Evolutionary conservation across 805 yeast species (phyloP), one percentile per base, ranked within the genome.

Genomic region (Yamadazyma laniorum): DNA sequence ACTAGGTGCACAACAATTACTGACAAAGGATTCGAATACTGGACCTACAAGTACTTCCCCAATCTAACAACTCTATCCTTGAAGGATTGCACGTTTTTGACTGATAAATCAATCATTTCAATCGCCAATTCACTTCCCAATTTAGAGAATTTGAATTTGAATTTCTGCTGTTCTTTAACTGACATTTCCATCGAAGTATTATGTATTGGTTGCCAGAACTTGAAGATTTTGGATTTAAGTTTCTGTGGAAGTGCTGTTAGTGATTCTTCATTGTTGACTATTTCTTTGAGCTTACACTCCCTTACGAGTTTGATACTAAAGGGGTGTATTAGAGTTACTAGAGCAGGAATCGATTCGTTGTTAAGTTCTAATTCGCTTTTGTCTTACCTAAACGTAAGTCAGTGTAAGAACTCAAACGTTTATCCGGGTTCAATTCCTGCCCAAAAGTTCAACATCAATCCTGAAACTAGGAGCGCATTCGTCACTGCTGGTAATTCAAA

Each of bases 181-280:
- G 90, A 85, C 52, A 70, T 76, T 26, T 72, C 90, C 2, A 65
- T 85, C 18, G 87, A 84, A 46, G 77, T 81, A 2, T 56, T 85
- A 15, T 72, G 84, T 44, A 60, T 80, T 13, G 84, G 85, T n/a
- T 82, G 88, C 51, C 80, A 76, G 34, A 56, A 66, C 5, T 56
- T 85, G 42, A 56, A 65, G 29, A 56, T 60, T 15, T 59, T 85
- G 43, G 81, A 82, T 48, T 55, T 84, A 23, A 78, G 86, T 7
- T 85, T 82, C 51, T 85, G 91, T 59, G 91, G 91, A 3, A 74
- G 84, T 21, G 90, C 91, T 1, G 88, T 85, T 4, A 79, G 87
- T 51, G 91, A 85, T 50, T 71, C 80, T 13, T 78, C 88, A 1
- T 55, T 84, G 27, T 68, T 77, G 25, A 74, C 82, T 0, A 68